phyloP scores from a whole-genome alignment of 1,284 basidiomycete species.

The Clitocybe nebularis region DNA sequence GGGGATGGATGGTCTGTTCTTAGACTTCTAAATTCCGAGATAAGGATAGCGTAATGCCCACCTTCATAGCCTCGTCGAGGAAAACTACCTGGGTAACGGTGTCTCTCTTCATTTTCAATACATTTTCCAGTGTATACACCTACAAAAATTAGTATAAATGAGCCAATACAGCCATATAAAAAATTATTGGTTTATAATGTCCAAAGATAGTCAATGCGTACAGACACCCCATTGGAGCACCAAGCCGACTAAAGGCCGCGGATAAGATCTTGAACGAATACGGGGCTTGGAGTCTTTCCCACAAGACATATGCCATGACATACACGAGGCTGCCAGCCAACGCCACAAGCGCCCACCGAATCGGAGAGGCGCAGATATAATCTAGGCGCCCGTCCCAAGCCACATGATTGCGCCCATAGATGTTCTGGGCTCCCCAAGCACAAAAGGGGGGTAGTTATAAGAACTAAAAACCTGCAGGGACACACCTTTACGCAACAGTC shows the following conservation, averaged over 20 bases:
- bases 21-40: no score
- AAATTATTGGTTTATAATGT: not conserved
- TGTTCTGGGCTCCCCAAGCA: not conserved
- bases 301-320: not conserved
- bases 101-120: slow-evolving; percentile 86
- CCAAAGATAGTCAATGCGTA: slow-evolving; percentile 1
- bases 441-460: not conserved
- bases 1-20: no score
- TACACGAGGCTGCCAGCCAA: slow-evolving; percentile 12
- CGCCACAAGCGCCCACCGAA: slow-evolving; percentile 11
- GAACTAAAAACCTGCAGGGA: slow-evolving; percentile 1
- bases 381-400: slow-evolving; percentile 1
- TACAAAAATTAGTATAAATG: slow-evolving; percentile 25
- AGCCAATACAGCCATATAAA: not conserved
- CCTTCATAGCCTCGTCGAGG: slow-evolving; percentile 89
- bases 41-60: slow-evolving; percentile 25
- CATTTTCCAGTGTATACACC: slow-evolving; percentile 94
- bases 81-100: slow-evolving; percentile 74
- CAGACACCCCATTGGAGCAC: no score
- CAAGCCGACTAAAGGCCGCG: no score
- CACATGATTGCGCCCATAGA: not conserved
- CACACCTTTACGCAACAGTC: slow-evolving; percentile 85
- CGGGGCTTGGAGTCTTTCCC: not conserved
- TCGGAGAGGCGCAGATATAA: not conserved
- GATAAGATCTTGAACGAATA: not conserved